Conservation (phyloP, 169 alveolate species). For the Cryptosporidium felis region DNA sequence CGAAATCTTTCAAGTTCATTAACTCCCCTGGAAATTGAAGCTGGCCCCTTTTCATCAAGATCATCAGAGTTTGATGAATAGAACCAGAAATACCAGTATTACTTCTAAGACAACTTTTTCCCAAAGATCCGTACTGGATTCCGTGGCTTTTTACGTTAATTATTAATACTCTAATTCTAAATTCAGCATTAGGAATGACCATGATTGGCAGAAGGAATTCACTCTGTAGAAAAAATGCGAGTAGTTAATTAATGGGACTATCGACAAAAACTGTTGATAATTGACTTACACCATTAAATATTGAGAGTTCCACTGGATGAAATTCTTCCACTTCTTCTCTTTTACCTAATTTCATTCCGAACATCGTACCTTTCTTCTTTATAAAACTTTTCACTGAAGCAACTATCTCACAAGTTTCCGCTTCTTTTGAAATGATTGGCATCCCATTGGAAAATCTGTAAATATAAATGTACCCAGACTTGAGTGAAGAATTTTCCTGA, state of each 20-base stretch:
- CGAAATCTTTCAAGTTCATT: constrained; percentile 30
- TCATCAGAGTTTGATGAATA: constrained; percentile 25
- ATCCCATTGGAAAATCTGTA: constrained; percentile 43
- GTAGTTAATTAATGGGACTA: too few relatives aligned
- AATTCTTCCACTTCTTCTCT: not conserved
- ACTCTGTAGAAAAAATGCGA: constrained; percentile 12
- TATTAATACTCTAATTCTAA: constrained; percentile 1
- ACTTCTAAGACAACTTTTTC: constrained; percentile 42
- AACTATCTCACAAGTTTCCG: constrained; percentile 24
- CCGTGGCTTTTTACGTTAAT: constrained; percentile 55
- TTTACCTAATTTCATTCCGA: constrained; percentile 17
- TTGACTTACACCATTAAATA: constrained; percentile 20
- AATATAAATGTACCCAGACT: constrained; percentile 8
- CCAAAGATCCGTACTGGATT: constrained; percentile 62
- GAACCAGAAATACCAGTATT: constrained; percentile 9
- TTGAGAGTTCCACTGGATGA: not conserved
- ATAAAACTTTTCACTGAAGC: constrained; percentile 42
- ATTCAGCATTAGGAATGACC: constrained; percentile 23
- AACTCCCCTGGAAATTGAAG: constrained; percentile 7
- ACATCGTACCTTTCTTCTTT: not conserved
- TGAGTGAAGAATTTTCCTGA: not conserved
- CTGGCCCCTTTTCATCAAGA: constrained; percentile 2
- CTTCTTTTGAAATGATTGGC: constrained; percentile 48
- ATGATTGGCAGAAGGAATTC: constrained; percentile 16
- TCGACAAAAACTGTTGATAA: too few relatives aligned